Evolutionary conservation across 257 asterid species (phyloP).

Genomic region (Capsicum pubescens): DNA sequence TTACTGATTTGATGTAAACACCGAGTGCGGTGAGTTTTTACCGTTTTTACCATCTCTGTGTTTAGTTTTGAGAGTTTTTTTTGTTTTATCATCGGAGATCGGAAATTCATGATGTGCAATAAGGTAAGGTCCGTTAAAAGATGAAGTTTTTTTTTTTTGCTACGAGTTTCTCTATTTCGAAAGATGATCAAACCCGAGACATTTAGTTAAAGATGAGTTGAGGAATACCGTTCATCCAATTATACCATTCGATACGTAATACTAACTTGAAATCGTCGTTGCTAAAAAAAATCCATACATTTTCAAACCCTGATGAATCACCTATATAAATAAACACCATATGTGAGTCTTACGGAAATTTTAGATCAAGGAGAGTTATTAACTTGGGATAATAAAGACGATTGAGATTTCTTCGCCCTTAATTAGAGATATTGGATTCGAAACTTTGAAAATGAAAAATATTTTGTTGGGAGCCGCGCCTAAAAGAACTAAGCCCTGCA

Average conservation of each 20-base stretch:
- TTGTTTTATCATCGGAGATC: not conserved
- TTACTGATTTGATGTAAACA: not conserved
- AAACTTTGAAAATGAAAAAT: not conserved
- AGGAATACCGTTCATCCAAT: too few relatives aligned
- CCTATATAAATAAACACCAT: not conserved
- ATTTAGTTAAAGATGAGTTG: too few relatives aligned
- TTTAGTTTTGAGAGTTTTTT: not conserved
- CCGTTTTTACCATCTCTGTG: not conserved
- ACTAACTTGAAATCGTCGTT: too few relatives aligned
- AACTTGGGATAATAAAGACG: not conserved
- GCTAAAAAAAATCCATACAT: too few relatives aligned
- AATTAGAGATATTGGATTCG: not conserved
- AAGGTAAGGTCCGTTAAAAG: not conserved
- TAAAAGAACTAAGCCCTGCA: not conserved
- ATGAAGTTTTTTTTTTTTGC: not conserved
- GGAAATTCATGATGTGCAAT: not conserved
- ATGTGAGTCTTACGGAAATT: not conserved
- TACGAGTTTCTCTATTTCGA: too few relatives aligned
- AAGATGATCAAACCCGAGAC: too few relatives aligned
- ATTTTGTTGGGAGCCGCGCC: too few relatives aligned
- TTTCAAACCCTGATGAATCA: too few relatives aligned
- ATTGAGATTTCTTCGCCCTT: not conserved
- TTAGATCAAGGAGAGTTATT: not conserved
- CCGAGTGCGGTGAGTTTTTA: not conserved
- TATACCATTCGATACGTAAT: too few relatives aligned